A percentile compares a stretch with the other conserved stretches of the same genome.
These are phyloP conservation scores for Cercospora janseana DNA, from an alignment of 2,329 filamentous ascomycete genomes.

Conservation along the genomic window DNA sequence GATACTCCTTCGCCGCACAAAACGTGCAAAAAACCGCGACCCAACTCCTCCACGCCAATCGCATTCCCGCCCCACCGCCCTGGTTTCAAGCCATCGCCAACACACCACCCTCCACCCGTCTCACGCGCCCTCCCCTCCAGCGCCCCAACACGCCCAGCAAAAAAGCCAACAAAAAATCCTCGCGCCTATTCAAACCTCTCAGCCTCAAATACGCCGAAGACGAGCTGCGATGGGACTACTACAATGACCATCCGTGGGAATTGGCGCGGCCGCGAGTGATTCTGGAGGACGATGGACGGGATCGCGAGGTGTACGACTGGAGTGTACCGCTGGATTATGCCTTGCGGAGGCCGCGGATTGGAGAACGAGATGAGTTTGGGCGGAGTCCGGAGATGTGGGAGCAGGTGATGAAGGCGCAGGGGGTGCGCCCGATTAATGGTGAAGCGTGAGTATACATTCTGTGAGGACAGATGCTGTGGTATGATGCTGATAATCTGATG, in stretches of 20 bases:
- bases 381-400: constrained; percentile 49
- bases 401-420: constrained; percentile 60
- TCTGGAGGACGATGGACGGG: constrained; percentile 80
- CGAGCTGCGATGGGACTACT: constrained; percentile 75
- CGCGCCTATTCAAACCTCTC: constrained; percentile 77
- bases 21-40: constrained; percentile 55
- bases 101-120: constrained; percentile 59
- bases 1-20: constrained; percentile 52
- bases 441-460: constrained; percentile 29
- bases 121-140: constrained; percentile 56
- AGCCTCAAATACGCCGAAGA: constrained; percentile 81
- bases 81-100: constrained; percentile 59
- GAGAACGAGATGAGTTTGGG: constrained; percentile 18
- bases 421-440: constrained; percentile 72
- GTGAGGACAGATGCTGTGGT: not conserved
- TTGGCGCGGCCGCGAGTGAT: constrained; percentile 82
- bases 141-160: constrained; percentile 52
- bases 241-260: constrained; percentile 95
- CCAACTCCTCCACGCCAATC: constrained; percentile 48
- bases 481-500: constrained; percentile 13
- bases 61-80: constrained; percentile 45
- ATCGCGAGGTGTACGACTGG: constrained; percentile 76
- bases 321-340: constrained; percentile 45
- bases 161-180: constrained; percentile 58
- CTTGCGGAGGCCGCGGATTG: constrained; percentile 24